Base-by-base conservation (phyloP, 2,329 filamentous ascomycete species). In the Dothidotthia symphoricarpi region DNA sequence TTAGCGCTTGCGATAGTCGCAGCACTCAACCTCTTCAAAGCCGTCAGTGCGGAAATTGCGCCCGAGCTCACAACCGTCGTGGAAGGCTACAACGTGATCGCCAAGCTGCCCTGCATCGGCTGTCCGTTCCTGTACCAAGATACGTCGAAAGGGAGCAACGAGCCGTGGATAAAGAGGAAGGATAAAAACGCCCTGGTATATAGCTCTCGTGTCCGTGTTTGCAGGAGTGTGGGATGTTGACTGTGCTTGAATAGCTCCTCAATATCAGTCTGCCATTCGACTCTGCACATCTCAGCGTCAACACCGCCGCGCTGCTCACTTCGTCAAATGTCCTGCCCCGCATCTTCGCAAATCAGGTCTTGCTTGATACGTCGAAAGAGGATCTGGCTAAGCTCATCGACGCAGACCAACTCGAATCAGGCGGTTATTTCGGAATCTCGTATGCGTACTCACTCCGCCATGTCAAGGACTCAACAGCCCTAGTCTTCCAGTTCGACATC, bases 51-150 rank as follows among this genome's bases (percentile, higher is more conserved):
- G 3, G 45, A 53, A 8, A 34, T 51, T 27, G 57, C 57, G n/a
- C 59, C 58, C 2, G 59, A 61, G 15, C 57, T 65, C 7, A 65
- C 56, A 12, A 52, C 50, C 7, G 33, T 63, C 6, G 47, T 49
- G 4, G 59, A 60, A 24, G 62, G 62, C 31, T 63, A 58, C 45
- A 57, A 55, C 39, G 33, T 61, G 36, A 53, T 65, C 28, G 59
- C 55, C 34, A 65, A 63, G 37, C 37, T 65, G 6, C 59, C 59
- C 8, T 65, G 61, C 30, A 19, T 48, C n/a, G 58, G 47, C 16
- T 66, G 62, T 41, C 61, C 62, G 4, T 64, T 59, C 27, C 31
- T 66, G 16, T 57, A 54, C 28, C 58, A 63, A 28, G 59, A 63
- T 39, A 56, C 53, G 1, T 59, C 56, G 1, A 35, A 47, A 16